phyloP scores from a whole-genome alignment of 345 rosid species.

The Eucalyptus sp. region DNA sequence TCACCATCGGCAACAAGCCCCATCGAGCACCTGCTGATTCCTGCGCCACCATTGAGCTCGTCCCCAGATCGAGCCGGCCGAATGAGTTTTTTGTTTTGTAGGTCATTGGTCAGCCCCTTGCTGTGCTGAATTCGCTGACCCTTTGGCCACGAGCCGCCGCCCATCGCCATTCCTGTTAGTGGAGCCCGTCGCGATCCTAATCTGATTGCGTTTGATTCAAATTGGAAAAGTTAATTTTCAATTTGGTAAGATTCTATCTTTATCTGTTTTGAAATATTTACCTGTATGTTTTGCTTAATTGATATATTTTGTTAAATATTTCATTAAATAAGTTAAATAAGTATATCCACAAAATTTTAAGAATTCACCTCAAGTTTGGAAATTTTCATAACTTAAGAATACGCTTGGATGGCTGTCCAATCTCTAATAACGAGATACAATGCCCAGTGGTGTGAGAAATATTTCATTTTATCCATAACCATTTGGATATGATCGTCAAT shows the following conservation, averaged over 20 bases:
- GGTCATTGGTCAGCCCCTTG: background rate
- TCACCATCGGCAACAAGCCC: background rate
- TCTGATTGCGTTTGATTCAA: background rate
- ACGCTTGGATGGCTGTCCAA: background rate
- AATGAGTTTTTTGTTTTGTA: background rate
- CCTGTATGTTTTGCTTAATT: background rate
- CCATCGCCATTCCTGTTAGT: conserved; percentile 2
- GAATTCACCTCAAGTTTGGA: background rate
- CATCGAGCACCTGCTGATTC: background rate
- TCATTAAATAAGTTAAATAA: too few relatives aligned
- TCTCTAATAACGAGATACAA: background rate
- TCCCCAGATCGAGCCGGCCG: background rate
- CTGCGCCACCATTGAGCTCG: background rate
- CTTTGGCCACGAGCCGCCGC: background rate
- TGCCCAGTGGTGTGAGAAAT: background rate
- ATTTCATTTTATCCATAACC: too few relatives aligned
- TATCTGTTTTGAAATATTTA: background rate
- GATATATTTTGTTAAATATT: background rate
- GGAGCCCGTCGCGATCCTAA: too few relatives aligned
- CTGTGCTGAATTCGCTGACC: background rate
- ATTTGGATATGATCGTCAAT: too few relatives aligned
- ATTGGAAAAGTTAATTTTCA: conserved; percentile 8
- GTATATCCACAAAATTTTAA: background rate
- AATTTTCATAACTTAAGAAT: background rate
- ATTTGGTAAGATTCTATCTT: background rate